A percentile compares a stretch with the other conserved stretches of the same genome.
These are phyloP conservation scores for Avena eriantha DNA, from an alignment of 176 grass and related monocot species.

Conservation along the genomic window DNA sequence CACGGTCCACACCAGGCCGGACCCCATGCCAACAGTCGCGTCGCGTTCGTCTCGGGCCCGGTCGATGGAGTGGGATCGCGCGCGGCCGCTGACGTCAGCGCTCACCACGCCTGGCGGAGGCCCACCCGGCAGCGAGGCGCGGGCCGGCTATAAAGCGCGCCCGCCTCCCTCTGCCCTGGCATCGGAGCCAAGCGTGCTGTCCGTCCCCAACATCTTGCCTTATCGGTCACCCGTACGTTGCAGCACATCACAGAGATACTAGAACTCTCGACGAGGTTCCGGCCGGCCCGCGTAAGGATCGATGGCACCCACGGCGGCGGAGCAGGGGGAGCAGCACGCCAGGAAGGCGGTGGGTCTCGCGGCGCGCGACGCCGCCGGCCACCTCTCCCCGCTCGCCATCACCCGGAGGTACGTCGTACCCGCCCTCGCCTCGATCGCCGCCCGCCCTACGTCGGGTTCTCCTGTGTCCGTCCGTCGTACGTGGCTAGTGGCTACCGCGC, in stretches of 20 bases:
- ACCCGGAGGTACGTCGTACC: conserved; percentile 51
- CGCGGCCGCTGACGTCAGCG: not conserved
- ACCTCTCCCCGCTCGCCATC: conserved; percentile 66
- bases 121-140: not conserved
- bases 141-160: too few relatives aligned
- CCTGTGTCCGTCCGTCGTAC: not conserved
- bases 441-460: not conserved
- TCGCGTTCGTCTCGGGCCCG: too few relatives aligned
- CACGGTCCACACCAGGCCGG: not conserved
- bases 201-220: not conserved
- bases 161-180: too few relatives aligned
- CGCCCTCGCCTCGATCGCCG: not conserved
- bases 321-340: conserved; percentile 37
- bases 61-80: too few relatives aligned
- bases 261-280: not conserved
- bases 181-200: too few relatives aligned
- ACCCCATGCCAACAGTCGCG: not conserved
- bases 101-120: not conserved
- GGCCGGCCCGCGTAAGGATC: too few relatives aligned
- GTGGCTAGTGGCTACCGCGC: not conserved
- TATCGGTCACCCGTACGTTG: not conserved
- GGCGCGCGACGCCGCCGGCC: conserved; percentile 58
- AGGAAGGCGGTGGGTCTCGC: conserved; percentile 64
- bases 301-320: conserved; percentile 48
- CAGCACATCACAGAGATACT: too few relatives aligned